Base-by-base conservation (phyloP, 768 basidiomycete species). In the Galerina sulciceps region DNA sequence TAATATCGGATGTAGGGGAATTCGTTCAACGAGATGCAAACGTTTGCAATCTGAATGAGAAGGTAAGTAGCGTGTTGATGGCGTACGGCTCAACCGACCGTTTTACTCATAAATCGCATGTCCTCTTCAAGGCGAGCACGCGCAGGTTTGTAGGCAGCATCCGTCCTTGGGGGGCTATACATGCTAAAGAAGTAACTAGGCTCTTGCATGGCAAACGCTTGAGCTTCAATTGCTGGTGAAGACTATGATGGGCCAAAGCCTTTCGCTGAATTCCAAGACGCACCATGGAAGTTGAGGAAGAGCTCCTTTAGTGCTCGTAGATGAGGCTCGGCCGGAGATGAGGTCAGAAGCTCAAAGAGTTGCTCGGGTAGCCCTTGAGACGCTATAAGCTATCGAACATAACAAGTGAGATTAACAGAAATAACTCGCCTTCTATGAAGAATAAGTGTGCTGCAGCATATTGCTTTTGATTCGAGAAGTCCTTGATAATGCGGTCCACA, bases 1-100 rank as follows among this genome's bases (percentile, higher is more conserved):
- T 97, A 98, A 75, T 96, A 99, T 34, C 96, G 90, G 63, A 99
- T 89, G 70, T 85, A 90, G 0, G 97, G 97, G 67, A 89, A 93
- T 71, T 99, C 97, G 66, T 94, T 90, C 26, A 99, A 75, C 0
- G 93, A 86, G 14, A 97, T 89, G 72, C 95, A 93, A 3, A 96
- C 75, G 66, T 98, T 97, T 23, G 93, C 73, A 62, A 99, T 89
- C 95, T 91, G 47, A 22, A 31, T 35, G n/a, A 44, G 37, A 54
- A 43, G 14, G 41, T 40, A 48, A 46, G 57, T 43, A 55, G 15
- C 52, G 47, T 23, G 17, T 14, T 22, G 20, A 45, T 45, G 26
- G 6, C 14, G n/a, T 53, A 53, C 15, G 55, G 52, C 10, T 10
- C 20, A 20, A 73, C 84, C 53, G 64, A 91, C 91, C 71, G 82